Evolutionary conservation across 768 basidiomycete species (phyloP).

Genomic region (Leucocoprinus sp.): DNA sequence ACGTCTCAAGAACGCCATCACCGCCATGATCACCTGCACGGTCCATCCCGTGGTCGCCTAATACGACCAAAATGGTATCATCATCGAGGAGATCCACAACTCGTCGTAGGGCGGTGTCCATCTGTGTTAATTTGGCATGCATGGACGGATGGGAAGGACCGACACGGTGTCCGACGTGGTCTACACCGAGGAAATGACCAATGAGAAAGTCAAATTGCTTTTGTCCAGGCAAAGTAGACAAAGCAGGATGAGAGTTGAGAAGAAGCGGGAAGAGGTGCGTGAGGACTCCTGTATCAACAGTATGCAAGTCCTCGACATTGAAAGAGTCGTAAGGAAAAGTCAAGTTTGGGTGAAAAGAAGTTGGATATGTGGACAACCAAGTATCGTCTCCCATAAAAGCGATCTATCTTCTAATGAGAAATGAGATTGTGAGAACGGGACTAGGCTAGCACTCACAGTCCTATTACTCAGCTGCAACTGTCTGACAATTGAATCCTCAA

Average conservation of each 20-base stretch:
- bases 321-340: conserved; percentile 90
- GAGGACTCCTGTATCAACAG: conserved; percentile 89
- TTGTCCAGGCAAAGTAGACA: conserved; percentile 12
- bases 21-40: conserved; percentile 92
- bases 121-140: conserved; percentile 78
- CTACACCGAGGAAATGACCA: conserved; percentile 92
- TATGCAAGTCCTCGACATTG: conserved; percentile 96
- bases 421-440: conserved; percentile 2
- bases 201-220: conserved; percentile 79
- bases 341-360: conserved; percentile 62
- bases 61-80: conserved; percentile 84
- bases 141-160: conserved; percentile 85
- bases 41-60: conserved; percentile 99
- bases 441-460: conserved; percentile 33
- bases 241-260: conserved; percentile 21
- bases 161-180: conserved; percentile 92
- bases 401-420: conserved; percentile 32
- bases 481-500: conserved; percentile 81
- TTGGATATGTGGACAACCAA: conserved; percentile 86
- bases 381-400: conserved; percentile 97
- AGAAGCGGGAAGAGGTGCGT: conserved; percentile 77
- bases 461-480: conserved; percentile 57
- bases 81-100: conserved; percentile 72
- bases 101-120: conserved; percentile 69
- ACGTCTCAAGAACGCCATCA: conserved; percentile 74